A percentile compares a stretch with the other conserved stretches of the same genome.
phyloP scores from a whole-genome alignment of 2,329 filamentous ascomycete genomes.

The Grosmannia serpens region DNA sequence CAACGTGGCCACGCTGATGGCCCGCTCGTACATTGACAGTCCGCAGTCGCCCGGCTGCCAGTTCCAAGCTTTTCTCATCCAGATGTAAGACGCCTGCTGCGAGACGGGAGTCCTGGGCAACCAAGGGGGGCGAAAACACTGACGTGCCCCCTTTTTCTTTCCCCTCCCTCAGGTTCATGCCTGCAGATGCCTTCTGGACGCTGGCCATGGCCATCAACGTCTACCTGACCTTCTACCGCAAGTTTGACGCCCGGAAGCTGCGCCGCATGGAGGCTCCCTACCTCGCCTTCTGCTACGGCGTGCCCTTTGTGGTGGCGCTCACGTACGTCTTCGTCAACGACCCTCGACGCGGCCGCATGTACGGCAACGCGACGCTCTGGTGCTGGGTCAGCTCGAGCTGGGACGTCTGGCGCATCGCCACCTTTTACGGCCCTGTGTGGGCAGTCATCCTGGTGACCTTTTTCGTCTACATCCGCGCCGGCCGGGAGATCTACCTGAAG shows the following conservation, averaged over 20 bases:
- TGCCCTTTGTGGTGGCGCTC: slow-evolving; percentile 59
- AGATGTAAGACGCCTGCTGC: slow-evolving; percentile 45
- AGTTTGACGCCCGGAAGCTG: slow-evolving; percentile 54
- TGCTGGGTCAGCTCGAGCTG: slow-evolving; percentile 63
- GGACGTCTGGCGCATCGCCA: slow-evolving; percentile 60
- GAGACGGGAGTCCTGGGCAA: neutral
- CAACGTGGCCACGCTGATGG: slow-evolving; percentile 67
- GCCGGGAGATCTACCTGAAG: slow-evolving; percentile 55
- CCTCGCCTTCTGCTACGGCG: slow-evolving; percentile 56
- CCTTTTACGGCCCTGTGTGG: slow-evolving; percentile 67
- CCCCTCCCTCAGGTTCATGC: slow-evolving; percentile 53
- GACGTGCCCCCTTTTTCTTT: neutral
- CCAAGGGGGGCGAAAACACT: neutral
- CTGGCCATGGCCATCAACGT: slow-evolving; percentile 78
- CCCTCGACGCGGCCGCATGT: slow-evolving; percentile 39
- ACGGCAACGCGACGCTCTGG: slow-evolving; percentile 68
- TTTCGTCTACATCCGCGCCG: slow-evolving; percentile 55
- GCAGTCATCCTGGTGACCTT: slow-evolving; percentile 49
- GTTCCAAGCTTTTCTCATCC: slow-evolving; percentile 68
- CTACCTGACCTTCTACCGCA: slow-evolving; percentile 67
- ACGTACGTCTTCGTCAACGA: slow-evolving; percentile 53
- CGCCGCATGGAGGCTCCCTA: slow-evolving; percentile 62
- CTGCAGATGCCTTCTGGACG: slow-evolving; percentile 65
- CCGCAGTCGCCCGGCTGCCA: slow-evolving; percentile 47
- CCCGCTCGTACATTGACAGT: slow-evolving; percentile 43